These are phyloP conservation scores for Kalmusia sp. DNA, from an alignment of 2,329 filamentous ascomycete species.

Conservation along the genomic window DNA sequence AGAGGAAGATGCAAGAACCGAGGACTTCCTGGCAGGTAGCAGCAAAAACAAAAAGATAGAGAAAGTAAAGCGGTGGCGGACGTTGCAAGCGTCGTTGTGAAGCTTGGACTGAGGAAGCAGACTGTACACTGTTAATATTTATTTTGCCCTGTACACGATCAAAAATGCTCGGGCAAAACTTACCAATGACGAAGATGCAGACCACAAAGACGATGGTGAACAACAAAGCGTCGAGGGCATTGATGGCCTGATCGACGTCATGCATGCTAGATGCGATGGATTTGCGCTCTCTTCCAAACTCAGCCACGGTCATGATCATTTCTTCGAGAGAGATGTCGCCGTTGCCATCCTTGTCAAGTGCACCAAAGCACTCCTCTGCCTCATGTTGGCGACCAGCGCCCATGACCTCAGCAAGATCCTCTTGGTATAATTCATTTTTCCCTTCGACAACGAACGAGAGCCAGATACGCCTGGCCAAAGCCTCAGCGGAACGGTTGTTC, in stretches of 20 bases:
- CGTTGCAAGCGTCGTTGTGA: conserved; percentile 84
- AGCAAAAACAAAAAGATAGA: conserved; percentile 94
- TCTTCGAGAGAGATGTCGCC: conserved; percentile 95
- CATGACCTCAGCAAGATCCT: conserved; percentile 89
- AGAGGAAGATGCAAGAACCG: conserved; percentile 98
- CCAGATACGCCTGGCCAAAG: conserved; percentile 93
- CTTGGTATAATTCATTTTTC: conserved; percentile 76
- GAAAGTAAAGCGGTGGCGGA: conserved; percentile 92
- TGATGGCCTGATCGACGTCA: conserved; percentile 93
- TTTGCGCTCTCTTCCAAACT: conserved; percentile 85
- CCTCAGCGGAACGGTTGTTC: conserved; percentile 82
- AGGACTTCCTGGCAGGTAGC: conserved; percentile 92
- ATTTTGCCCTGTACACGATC: background rate
- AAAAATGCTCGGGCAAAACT: too few relatives aligned
- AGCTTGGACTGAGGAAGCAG: conserved; percentile 86
- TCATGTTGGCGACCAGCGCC: conserved; percentile 75
- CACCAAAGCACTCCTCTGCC: conserved; percentile 83
- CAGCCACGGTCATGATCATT: conserved; percentile 86
- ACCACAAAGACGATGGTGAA: conserved; percentile 82
- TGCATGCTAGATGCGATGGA: conserved; percentile 93
- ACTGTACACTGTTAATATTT: conserved; percentile 56
- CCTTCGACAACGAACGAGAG: conserved; percentile 97
- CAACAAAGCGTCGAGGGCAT: conserved; percentile 86
- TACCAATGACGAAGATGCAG: conserved; percentile 81
- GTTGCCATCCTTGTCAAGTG: conserved; percentile 86